phyloP scores from a whole-genome alignment of 164 flowering plant genomes.

The Saururus chinensis region DNA sequence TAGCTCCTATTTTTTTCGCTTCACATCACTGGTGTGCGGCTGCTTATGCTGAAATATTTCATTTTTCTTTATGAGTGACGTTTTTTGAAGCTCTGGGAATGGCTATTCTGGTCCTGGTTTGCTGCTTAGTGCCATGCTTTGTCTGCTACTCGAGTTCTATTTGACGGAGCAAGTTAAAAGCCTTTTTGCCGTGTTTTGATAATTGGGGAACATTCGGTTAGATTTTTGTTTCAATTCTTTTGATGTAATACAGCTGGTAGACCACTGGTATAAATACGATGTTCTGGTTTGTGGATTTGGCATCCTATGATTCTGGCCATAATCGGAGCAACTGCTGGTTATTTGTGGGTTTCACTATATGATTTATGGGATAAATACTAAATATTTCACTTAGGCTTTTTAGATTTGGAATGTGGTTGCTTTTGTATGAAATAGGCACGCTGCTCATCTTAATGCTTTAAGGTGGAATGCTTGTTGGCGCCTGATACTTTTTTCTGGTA shows the following conservation, averaged over 20 bases:
- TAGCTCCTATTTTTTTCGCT: no score
- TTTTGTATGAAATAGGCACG: neutral
- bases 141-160: no score
- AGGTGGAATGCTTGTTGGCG: neutral
- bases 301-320: neutral
- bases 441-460: neutral
- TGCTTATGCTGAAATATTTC: no score
- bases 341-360: neutral
- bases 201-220: neutral
- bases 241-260: no score
- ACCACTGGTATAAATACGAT: no score
- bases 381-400: neutral
- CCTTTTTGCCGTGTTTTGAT: neutral
- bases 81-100: no score
- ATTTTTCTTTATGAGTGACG: no score
- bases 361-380: no score
- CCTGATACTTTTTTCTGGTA: neutral
- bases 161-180: neutral
- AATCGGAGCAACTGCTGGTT: neutral
- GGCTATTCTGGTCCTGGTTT: no score
- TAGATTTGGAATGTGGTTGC: neutral
- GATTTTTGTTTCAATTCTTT: neutral
- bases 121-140: no score
- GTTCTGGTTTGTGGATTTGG: no score
- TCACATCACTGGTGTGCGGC: no score